Base-by-base conservation (phyloP, 345 rosid species). In the Lumnitzera littorea region DNA sequence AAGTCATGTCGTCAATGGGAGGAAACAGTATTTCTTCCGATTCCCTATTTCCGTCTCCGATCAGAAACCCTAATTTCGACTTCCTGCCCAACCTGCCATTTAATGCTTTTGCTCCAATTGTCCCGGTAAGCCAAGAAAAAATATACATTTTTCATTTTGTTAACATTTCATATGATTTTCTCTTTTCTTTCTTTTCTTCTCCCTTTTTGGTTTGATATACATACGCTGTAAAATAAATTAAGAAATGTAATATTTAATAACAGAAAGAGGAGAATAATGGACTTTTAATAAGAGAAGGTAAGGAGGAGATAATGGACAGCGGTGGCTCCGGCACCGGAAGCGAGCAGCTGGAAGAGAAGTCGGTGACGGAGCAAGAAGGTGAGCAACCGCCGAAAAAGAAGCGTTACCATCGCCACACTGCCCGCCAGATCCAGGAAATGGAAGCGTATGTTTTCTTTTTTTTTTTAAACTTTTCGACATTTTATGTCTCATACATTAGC, bases 391-490 rank as follows among this genome's bases (percentile, higher is more conserved):
- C 67, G 6, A 91, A 94, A 83, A 94, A 84, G 82, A 91, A 94
- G 74, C 96, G 95, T 56, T 88, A 91, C 72, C 96, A 92, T 50
- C 70, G 98, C 27, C 98, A 92, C 74, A 92, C 96, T 63, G 74
- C 84, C 61, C 88, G 78, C 48, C 99, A 94, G 91, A 94, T 94
- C 84, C 89, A 84, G 77, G 92, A 91, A 76, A 79, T 94, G 96
- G 97, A 94, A 84, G 77, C 92, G 99, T 94, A 94, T 43, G 85
- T 50, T 62, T 20, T 6, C 16, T 24, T 47, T 11, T 3, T 15
- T 24, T 50, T n/a, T n/a, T n/a, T n/a, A n/a, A n/a, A n/a, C 48
- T 67, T 55, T 15, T 12, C n/a, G 3, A 10, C 20, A 59, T 61
- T 14, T 48, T 46, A 13, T n/a, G n/a, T 16, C n/a, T 43, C 57